Conservation (phyloP, 2,329 filamentous ascomycete species). For the Aspergillus tanneri region DNA sequence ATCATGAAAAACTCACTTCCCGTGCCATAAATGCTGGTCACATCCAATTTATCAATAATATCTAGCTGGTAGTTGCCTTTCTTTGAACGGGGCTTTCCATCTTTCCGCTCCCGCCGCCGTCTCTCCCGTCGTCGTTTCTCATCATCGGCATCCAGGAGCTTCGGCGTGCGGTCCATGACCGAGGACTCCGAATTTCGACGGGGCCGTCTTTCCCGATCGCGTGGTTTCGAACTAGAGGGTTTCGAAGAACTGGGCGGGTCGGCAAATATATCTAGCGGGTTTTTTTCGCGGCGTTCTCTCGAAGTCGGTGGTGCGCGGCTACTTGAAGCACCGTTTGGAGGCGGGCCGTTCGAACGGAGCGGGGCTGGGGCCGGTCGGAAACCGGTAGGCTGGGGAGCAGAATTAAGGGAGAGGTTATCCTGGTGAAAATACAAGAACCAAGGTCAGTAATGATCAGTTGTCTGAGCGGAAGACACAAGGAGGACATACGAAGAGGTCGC, state of each 20-base stretch:
- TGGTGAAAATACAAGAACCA: slow-evolving; percentile 17
- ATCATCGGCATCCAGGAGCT: slow-evolving; percentile 50
- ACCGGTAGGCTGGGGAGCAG: slow-evolving; percentile 35
- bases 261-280: slow-evolving; percentile 51
- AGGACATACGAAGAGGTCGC: slow-evolving; percentile 60
- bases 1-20: slow-evolving; percentile 63
- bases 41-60: slow-evolving; percentile 94
- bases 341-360: slow-evolving; percentile 10
- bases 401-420: slow-evolving; percentile 43
- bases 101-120: slow-evolving; percentile 49
- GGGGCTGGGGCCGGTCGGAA: slow-evolving; percentile 33
- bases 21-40: slow-evolving; percentile 91
- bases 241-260: slow-evolving; percentile 36
- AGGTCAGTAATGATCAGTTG: slow-evolving; percentile 3
- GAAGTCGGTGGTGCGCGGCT: slow-evolving; percentile 26
- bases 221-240: slow-evolving; percentile 26
- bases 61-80: slow-evolving; percentile 59
- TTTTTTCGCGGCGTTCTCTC: slow-evolving; percentile 30
- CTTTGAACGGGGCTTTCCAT: slow-evolving; percentile 41
- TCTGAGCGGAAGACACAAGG: slow-evolving; percentile 3
- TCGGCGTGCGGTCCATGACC: slow-evolving; percentile 52
- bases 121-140: slow-evolving; percentile 52
- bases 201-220: slow-evolving; percentile 43
- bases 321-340: slow-evolving; percentile 22
- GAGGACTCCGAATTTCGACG: slow-evolving; percentile 66